Evolutionary conservation across 768 basidiomycete genomes (phyloP).

Genomic region (Mycena epipterygia): DNA sequence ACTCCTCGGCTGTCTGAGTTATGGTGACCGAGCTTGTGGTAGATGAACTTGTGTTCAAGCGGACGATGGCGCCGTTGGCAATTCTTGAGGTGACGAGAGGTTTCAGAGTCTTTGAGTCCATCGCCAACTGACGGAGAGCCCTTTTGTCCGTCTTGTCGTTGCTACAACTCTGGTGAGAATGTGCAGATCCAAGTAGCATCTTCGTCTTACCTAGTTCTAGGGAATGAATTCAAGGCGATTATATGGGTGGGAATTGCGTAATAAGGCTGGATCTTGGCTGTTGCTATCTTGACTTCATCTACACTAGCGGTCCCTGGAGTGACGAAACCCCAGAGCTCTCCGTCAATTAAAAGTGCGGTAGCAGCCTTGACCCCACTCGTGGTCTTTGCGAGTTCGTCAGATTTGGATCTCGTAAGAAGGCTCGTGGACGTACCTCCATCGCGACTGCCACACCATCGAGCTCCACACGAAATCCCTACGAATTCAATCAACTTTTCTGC

Average conservation of each 20-base stretch:
- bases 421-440: slow-evolving; percentile 59
- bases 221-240: slow-evolving; percentile 60
- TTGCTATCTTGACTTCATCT: slow-evolving; percentile 58
- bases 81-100: slow-evolving; percentile 29
- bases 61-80: slow-evolving; percentile 16
- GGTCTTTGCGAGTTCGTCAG: slow-evolving; percentile 45
- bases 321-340: slow-evolving; percentile 68
- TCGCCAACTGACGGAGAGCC: slow-evolving; percentile 55
- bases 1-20: neutral
- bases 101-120: slow-evolving; percentile 37
- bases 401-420: neutral
- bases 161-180: slow-evolving; percentile 41
- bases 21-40: slow-evolving; percentile 32
- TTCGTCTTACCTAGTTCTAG: slow-evolving; percentile 62
- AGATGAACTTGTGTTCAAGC: slow-evolving; percentile 9
- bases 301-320: slow-evolving; percentile 54
- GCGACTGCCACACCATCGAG: slow-evolving; percentile 72
- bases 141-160: slow-evolving; percentile 68
- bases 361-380: slow-evolving; percentile 59
- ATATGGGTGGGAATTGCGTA: slow-evolving; percentile 69
- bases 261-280: slow-evolving; percentile 68
- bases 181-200: slow-evolving; percentile 1
- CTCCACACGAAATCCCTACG: slow-evolving; percentile 73
- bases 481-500: slow-evolving; percentile 1
- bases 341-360: slow-evolving; percentile 64